Conservation (phyloP, 495 filamentous ascomycete species). For the Neohortaea acidophila region DNA sequence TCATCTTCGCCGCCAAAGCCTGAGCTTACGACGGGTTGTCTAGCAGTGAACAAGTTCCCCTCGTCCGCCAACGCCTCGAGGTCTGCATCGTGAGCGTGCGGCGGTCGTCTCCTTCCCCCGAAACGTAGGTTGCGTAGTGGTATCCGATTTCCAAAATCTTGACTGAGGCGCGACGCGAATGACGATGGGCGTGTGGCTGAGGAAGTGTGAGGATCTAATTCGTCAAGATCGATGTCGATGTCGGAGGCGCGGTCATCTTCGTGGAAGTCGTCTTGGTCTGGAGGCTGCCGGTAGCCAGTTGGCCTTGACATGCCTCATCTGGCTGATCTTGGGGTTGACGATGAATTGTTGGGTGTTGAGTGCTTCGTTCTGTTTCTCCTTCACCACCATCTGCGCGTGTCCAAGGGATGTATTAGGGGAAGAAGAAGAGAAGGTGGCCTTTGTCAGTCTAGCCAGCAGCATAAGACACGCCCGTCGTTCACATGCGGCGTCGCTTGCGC, state of each 20-base stretch:
- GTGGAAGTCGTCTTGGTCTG: conserved; percentile 13
- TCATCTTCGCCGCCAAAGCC: conserved; percentile 22
- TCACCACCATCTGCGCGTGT: no score
- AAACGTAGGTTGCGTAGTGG: conserved; percentile 27
- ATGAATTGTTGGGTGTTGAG: no score
- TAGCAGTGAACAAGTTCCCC: no score
- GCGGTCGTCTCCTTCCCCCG: conserved; percentile 15
- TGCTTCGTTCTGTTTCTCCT: no score
- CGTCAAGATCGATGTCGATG: conserved; percentile 25
- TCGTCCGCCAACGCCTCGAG: conserved; percentile 22
- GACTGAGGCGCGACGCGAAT: conserved; percentile 1
- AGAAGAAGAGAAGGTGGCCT: no score
- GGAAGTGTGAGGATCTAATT: conserved; percentile 26
- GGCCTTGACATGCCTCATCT: conserved; percentile 22
- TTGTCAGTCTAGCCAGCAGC: no score
- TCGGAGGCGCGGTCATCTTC: conserved; percentile 26
- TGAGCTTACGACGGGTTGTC: no score
- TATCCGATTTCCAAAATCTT: conserved; percentile 23
- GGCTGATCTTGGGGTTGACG: no score
- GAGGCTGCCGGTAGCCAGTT: conserved; percentile 19
- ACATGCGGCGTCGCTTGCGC: no score
- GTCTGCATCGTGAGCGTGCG: conserved; percentile 10
- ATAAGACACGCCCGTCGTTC: no score
- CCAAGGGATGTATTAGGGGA: no score
- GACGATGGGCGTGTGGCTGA: conserved; percentile 2